These are phyloP conservation scores for Moniliella sp. DNA, from an alignment of 1,284 basidiomycete genomes.

Conservation along the genomic window DNA sequence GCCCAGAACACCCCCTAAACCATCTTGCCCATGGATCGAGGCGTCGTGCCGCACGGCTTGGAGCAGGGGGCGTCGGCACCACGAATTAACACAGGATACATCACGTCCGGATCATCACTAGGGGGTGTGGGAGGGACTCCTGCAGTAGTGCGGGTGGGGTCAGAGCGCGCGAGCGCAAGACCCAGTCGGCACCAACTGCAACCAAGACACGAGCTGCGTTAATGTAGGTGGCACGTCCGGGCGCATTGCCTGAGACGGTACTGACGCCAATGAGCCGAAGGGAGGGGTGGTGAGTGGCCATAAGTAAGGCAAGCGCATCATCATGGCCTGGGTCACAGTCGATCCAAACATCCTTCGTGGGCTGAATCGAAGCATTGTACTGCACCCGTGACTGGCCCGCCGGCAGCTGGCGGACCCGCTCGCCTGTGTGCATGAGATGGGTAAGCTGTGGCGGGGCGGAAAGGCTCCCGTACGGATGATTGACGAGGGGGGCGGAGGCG, in stretches of 20 bases:
- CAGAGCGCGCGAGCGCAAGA: background rate
- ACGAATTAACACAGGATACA: conserved; percentile 13
- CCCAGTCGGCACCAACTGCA: conserved; percentile 7
- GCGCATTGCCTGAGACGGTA: conserved; percentile 19
- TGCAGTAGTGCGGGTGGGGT: background rate
- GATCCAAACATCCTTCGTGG: no score
- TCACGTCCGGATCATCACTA: conserved; percentile 1
- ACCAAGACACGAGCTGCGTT: conserved; percentile 17
- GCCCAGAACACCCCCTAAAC: conserved; percentile 18
- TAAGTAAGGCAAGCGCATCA: conserved; percentile 18
- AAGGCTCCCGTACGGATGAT: no score
- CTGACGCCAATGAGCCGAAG: conserved; percentile 16
- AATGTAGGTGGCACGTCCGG: conserved; percentile 11
- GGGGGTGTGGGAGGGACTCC: conserved; percentile 1
- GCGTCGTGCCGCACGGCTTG: conserved; percentile 10
- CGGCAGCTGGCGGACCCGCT: no score
- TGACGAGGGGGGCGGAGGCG: no score
- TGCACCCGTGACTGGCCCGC: no score
- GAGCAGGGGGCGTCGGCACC: conserved; percentile 19
- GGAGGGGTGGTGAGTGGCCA: conserved; percentile 13
- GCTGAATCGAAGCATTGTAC: no score
- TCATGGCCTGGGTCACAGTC: conserved; percentile 25
- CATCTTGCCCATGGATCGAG: conserved; percentile 20
- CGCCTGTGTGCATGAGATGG: no score
- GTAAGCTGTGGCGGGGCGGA: no score